Evolutionary conservation across 1,284 basidiomycete species (phyloP), one percentile per base, ranked within the genome.

Genomic region (Boletus sp.): DNA sequence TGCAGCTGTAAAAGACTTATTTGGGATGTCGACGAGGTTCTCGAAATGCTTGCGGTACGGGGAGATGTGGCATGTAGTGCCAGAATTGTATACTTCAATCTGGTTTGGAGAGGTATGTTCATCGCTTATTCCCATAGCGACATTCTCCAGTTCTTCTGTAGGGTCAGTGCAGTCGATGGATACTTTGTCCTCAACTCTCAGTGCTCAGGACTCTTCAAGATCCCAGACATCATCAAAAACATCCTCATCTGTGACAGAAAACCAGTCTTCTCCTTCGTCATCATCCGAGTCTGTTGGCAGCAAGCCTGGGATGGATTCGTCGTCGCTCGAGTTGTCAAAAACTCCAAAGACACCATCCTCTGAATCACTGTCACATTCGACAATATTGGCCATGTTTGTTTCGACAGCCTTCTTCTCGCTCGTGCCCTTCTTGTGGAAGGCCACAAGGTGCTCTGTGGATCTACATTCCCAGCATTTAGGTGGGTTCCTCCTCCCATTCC

Each of bases 21-120:
- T 67, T 2, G 68, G 59, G 6, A 76, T 80, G 0, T 61, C 23
- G 0, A 47, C 19, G 50, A 77, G 75, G 11, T 60, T 72, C 1
- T 64, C 58, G 64, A 82, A 76, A 10, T 63, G 55, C 27, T 79
- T 64, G 0, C 66, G 59, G 59, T 78, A 78, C 0, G 77, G 80
- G 1, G 76, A 77, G 17, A 83, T 75, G 52, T 82, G 80, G 5
- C 67, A 38, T 0, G 74, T 77, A 3, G 72, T 71, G 0, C 81
- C 79, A 2, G 77, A 79, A 61, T 82, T 76, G 52, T 69, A 76
- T 0, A 81, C 40, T 49, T 79, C 73, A 2, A 63, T 63, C 17
- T 17, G 21, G 5, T 25, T 23, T 4, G 43, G 2, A 6, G 19
- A 6, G 37, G 19, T 28, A n/a, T n/a, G n/a, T n/a, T n/a, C n/a